These are phyloP conservation scores for Russula sp. DNA, from an alignment of 768 basidiomycete species.

Conservation along the genomic window DNA sequence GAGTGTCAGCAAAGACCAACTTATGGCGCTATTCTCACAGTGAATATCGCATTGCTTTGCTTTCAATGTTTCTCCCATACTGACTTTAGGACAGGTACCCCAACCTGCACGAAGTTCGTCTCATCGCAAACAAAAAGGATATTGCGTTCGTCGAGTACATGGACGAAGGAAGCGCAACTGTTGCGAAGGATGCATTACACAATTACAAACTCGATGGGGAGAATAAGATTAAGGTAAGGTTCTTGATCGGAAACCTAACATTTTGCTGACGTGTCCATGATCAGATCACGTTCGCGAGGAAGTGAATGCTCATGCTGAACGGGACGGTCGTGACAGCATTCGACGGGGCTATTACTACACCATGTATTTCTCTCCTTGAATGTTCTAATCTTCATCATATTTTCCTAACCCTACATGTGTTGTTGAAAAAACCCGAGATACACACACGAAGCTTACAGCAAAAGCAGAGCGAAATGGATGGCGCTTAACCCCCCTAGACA, in stretches of 20 bases:
- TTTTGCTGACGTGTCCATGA: slow-evolving; percentile 13
- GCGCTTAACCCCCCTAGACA: neutral
- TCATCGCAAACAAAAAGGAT: slow-evolving; percentile 94
- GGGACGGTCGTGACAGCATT: slow-evolving; percentile 8
- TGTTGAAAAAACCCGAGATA: slow-evolving; percentile 2
- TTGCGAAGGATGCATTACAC: slow-evolving; percentile 94
- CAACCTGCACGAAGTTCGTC: slow-evolving; percentile 95
- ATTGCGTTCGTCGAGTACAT: slow-evolving; percentile 98
- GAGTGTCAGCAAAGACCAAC: slow-evolving; percentile 86
- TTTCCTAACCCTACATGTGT: slow-evolving; percentile 5
- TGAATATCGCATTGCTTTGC: slow-evolving; percentile 41
- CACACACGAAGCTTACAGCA: neutral
- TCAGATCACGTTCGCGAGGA: slow-evolving; percentile 32
- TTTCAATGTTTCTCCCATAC: neutral
- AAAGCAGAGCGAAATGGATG: neutral
- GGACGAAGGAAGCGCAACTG: slow-evolving; percentile 88
- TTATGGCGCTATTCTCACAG: slow-evolving; percentile 90
- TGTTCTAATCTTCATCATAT: neutral
- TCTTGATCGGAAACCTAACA: neutral
- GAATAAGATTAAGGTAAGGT: slow-evolving; percentile 90
- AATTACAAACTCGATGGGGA: slow-evolving; percentile 97
- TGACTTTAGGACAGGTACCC: slow-evolving; percentile 66
- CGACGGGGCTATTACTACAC: slow-evolving; percentile 18
- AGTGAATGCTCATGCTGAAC: slow-evolving; percentile 21
- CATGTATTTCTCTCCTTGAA: slow-evolving; percentile 20